Percentiles rank a stretch among this genome's conserved stretches.
Conservation (phyloP, 2,329 filamentous ascomycete genomes). For the Bipolaris victoriae region DNA sequence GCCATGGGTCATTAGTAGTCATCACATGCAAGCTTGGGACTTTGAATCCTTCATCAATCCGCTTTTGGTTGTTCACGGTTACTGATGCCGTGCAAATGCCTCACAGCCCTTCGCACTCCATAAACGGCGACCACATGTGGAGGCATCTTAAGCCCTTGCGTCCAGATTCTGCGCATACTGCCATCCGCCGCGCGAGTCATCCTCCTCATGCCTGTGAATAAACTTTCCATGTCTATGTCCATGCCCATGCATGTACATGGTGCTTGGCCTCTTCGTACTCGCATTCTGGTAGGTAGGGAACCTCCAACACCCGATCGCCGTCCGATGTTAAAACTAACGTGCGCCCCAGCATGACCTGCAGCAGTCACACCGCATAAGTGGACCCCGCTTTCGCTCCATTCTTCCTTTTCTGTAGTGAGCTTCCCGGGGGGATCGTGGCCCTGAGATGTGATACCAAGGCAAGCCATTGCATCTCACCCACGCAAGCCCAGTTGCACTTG, state of each 20-base stretch:
- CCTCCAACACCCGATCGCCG: slow-evolving; percentile 3
- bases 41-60: background rate
- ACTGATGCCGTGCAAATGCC: background rate
- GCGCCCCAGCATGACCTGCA: slow-evolving; percentile 11
- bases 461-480: background rate
- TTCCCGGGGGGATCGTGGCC: slow-evolving; percentile 19
- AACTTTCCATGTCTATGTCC: slow-evolving; percentile 3
- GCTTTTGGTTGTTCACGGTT: background rate
- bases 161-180: background rate
- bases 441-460: slow-evolving; percentile 8
- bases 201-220: slow-evolving; percentile 2
- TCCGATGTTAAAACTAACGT: slow-evolving; percentile 31
- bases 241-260: slow-evolving; percentile 8
- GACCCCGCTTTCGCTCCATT: slow-evolving; percentile 25
- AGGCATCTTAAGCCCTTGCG: background rate
- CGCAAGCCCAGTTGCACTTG: slow-evolving; percentile 24
- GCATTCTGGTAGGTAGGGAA: slow-evolving; percentile 21
- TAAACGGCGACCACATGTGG: background rate
- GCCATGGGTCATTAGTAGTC: background rate
- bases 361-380: slow-evolving; percentile 14
- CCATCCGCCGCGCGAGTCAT: background rate
- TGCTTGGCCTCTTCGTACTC: slow-evolving; percentile 26
- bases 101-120: background rate
- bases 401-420: slow-evolving; percentile 24
- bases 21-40: background rate